Evolutionary conservation across 2,329 filamentous ascomycete species (phyloP), one percentile per base, ranked within the genome.

Genomic region (Ascomycota sp.): DNA sequence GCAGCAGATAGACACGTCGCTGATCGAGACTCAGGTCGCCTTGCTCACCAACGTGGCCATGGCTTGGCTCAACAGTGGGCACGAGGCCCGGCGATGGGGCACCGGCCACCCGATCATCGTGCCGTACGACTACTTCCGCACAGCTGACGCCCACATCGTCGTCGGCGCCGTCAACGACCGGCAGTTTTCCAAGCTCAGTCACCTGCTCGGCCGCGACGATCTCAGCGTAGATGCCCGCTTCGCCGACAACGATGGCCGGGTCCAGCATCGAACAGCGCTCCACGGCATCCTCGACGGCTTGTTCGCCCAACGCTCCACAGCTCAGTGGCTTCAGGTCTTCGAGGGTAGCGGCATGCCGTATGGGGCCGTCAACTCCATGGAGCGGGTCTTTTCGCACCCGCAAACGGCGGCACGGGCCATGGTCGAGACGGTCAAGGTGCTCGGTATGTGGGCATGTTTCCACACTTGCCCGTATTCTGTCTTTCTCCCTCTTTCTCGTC

Each of bases 61-160:
- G 6, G 34, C 51, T 7, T 50, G 50, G 34, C 36, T 55, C 24
- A 54, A 55, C 43, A 3, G 52, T 21, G 50, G 48, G 1, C 43
- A 52, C 4, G 51, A 59, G 35, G 52, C 51, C 1, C 39, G 54
- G 30, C 48, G 57, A 8, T 60, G 51, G 45, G 57, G 59, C 4
- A 56, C 54, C 5, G 52, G 46, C 15, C 58, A 63, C 43, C 57
- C 58, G 1, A 57, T 48, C 23, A 54, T 61, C 21, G 57, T 56
- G 8, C 58, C 57, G 1, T 63, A 61, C 30, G 48, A 59, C 32
- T 54, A 53, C 0, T 62, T 51, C 41, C 40, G 46, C 33, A 52
- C 49, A 7, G 50, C 47, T 25, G 44, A 51, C 32, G 33, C 36
- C 2, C 46, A 44, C 32, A 30, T 52, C 7, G 42, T 45, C 6